phyloP scores from a whole-genome alignment of 1,284 basidiomycete genomes.

The Cutaneotrichosporon sp. region DNA sequence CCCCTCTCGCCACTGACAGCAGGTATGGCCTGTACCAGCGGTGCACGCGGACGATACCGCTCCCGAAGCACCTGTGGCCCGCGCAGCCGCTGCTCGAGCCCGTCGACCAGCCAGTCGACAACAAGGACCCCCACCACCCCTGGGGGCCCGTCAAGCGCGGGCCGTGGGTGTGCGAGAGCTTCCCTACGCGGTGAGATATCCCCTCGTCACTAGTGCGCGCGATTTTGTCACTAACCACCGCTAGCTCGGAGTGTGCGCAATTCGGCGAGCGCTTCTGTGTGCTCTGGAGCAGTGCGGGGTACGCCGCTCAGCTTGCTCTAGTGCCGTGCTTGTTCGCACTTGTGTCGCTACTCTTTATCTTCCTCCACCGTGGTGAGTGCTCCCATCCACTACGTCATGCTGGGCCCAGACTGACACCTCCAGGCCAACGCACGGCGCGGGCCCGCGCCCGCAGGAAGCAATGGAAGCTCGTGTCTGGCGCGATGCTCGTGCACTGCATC shows the following conservation, averaged over 20 bases:
- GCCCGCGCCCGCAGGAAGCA: constrained; percentile 49
- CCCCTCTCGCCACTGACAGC: not conserved
- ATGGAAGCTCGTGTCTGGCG: constrained; percentile 53
- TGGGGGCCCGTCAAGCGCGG: constrained; percentile 4
- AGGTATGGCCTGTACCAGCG: constrained; percentile 54
- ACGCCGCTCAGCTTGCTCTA: constrained; percentile 49
- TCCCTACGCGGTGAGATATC: constrained; percentile 45
- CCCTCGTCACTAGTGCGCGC: not conserved
- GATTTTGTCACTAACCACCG: not conserved
- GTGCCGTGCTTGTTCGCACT: constrained; percentile 51
- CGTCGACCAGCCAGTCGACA: not conserved
- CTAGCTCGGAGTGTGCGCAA: constrained; percentile 49
- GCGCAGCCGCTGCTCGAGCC: constrained; percentile 32
- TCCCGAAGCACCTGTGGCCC: constrained; percentile 32
- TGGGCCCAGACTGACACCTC: constrained; percentile 3
- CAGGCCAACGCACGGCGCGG: constrained; percentile 46
- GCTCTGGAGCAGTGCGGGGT: constrained; percentile 48
- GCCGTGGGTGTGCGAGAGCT: constrained; percentile 40
- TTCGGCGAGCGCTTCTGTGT: constrained; percentile 53
- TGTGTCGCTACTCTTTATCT: constrained; percentile 51
- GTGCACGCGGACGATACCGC: constrained; percentile 40
- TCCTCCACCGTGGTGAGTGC: constrained; percentile 45
- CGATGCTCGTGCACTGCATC: constrained; percentile 49
- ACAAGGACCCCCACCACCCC: not conserved
- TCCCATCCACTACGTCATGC: not conserved